Base-by-base conservation (phyloP, 148 eudicot species). In the Amaranthus cruentus region DNA sequence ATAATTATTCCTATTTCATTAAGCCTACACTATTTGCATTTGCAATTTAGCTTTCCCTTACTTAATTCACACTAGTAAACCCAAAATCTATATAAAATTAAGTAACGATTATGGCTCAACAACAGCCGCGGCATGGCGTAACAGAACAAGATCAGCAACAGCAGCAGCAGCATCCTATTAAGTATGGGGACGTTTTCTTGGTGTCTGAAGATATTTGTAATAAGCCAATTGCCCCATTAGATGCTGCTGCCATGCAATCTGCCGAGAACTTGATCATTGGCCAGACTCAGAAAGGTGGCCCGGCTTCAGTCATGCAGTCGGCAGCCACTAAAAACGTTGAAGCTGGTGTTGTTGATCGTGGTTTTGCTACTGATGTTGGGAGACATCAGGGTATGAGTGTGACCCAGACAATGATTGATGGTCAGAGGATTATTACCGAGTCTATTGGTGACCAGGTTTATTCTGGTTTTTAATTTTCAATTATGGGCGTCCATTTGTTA, bases 221-320 rank as follows among this genome's bases (percentile, higher is more conserved):
- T 15, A 62, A 80, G 47, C 84, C 86, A n/a, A 75, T 88, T 3
- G 70, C 84, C 0, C 88, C 86, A 0, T 68, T 78, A 13, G 96
- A 88, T 76, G 89, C 92, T 0, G 84, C 85, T 18, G 82, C 82
- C 60, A 83, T 85, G 89, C 90, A 85, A 63, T 62, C 88, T 0
- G 90, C 92, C 1, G 90, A 90, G 75, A 81, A 75, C 18, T 66
- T 67, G 2, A 81, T 71, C 0, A 73, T 90, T 21, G 90, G 96
- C 6, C 62, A 82, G 50, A 76, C 78, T 9, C 79, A 51, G 4
- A 71, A 48, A 50, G 89, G 96, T 2, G 90, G 90, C 7, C 83
- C 83, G 0, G 92, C 92, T 3, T 55, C 91, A 0, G 80, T 82
- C 74, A 86, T 88, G 90, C 88, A 82, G 43, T 82, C 90, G 0